Percentiles rank a stretch among this genome's conserved stretches.
Evolutionary conservation across 2,329 filamentous ascomycete species (phyloP).

Genomic region (Colletotrichum musicola): DNA sequence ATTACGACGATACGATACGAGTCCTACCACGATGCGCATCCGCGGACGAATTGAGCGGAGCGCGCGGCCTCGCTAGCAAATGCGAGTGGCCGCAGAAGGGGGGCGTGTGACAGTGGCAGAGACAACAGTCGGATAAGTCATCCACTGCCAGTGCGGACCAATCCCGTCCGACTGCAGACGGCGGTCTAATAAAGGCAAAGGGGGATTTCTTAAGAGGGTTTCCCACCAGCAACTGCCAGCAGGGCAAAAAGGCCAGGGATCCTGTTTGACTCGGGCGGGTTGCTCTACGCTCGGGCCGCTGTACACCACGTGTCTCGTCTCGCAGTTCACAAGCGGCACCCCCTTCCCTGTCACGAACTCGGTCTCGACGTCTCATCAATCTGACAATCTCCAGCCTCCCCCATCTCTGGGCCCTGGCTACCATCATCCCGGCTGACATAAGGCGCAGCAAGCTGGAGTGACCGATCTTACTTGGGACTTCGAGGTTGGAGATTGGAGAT

Average conservation of each 20-base stretch:
- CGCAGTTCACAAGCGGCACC: constrained; percentile 3
- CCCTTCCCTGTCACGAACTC: neutral
- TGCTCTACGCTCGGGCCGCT: constrained; percentile 17
- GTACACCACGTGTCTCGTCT: constrained; percentile 23
- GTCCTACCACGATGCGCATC: constrained; percentile 4
- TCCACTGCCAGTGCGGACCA: constrained; percentile 17
- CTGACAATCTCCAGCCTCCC: constrained; percentile 5
- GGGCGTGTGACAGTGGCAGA: constrained; percentile 7
- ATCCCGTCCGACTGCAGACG: constrained; percentile 25
- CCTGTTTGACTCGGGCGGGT: constrained; percentile 16
- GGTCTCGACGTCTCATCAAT: neutral
- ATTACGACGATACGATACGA: constrained; percentile 37
- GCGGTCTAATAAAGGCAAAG: constrained; percentile 13
- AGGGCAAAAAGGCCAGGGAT: constrained; percentile 4
- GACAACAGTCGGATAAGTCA: constrained; percentile 19
- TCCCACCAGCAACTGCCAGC: neutral
- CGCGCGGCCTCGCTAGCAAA: constrained; percentile 26
- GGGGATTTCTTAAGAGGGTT: neutral
- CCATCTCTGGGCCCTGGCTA: neutral
- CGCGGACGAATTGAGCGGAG: constrained; percentile 18
- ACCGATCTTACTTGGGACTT: constrained; percentile 26
- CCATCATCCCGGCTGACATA: constrained; percentile 29
- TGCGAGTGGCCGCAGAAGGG: constrained; percentile 28
- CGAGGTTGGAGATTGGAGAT: constrained; percentile 24
- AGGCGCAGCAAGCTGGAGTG: constrained; percentile 27